A percentile compares a stretch with the other conserved stretches of the same genome.
Conservation (phyloP, 441 rosid genomes). For the Euphorbia corollata region DNA sequence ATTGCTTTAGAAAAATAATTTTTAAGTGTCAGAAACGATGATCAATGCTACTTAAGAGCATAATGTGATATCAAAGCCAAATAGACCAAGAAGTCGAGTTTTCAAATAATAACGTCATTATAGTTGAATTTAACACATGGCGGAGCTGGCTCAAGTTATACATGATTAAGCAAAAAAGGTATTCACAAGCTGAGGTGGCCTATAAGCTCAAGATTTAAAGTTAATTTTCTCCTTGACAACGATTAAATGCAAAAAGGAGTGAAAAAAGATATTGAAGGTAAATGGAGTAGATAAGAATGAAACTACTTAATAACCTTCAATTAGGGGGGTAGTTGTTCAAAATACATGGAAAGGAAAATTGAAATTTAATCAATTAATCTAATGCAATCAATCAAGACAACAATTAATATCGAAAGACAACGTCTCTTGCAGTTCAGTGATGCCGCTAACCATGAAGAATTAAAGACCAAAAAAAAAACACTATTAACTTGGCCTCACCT, state of each 20-base stretch:
- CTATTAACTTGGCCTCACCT: constrained; percentile 46
- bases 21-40: too few species aligned
- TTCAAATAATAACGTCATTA: too few species aligned
- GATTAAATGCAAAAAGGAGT: background rate
- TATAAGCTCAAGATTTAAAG: too few species aligned
- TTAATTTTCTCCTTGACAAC: too few species aligned
- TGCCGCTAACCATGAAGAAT: constrained; percentile 13
- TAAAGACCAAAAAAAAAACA: constrained; percentile 17
- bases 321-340: background rate
- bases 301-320: background rate
- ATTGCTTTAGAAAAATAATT: background rate
- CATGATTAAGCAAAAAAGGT: too few species aligned
- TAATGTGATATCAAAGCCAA: too few species aligned
- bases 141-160: too few species aligned
- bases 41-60: too few species aligned
- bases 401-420: constrained; percentile 13
- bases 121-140: too few species aligned
- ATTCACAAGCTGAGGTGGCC: too few species aligned
- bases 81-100: too few species aligned
- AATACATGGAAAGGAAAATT: background rate
- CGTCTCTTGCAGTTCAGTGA: constrained; percentile 13
- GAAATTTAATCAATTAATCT: constrained; percentile 5
- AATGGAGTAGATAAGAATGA: background rate
- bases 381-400: constrained; percentile 5
- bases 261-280: background rate